Evolutionary conservation across 75 land plant genomes (phyloP), one percentile per base, ranked within the genome.

Genomic region (Selaginella moellendorffii): DNA sequence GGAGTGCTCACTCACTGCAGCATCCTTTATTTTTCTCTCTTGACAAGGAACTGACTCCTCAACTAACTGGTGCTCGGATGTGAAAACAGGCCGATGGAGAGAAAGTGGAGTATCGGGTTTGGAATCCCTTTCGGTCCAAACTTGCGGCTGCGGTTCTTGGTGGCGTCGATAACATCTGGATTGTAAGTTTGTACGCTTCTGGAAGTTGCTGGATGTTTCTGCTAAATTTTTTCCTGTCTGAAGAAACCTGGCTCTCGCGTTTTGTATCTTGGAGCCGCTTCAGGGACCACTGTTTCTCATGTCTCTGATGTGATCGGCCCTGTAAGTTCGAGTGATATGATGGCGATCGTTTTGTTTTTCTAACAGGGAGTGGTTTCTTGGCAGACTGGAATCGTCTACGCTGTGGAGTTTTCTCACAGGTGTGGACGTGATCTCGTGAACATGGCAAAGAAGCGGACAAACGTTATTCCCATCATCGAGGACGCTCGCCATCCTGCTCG

Each of bases 371-470:
- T n/a, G 53, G 21, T 36, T 28, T 12, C 30, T 53, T 52, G 26
- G 53, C 68, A 88, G 84, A 67, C 78, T 5, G 95, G 97, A 20
- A 68, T 88, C 22, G 95, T 91, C 0, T 91, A 91, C 80, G 97
- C 97, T 5, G 97, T 91, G 0, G 97, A 91, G 52, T 88, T 91
- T 61, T 90, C 97, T 23, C 97, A 84, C 29, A 79, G 97, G 71
- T 86, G 91, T 86, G 97, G 97, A 22, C 83, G 92, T 30, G 97
- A 90, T 54, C 67, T 90, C 24, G 88, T 90, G 0, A 90, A 86
- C 78, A 91, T 91, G 97, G 97, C 97, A 18, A 88, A 85, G 75
- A 91, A 91, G 68, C 54, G 97, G 14, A 88, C 97, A 14, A 91
- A 91, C 72, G 83, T 91, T 2, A 88, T 91, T 2, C 97, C 97